Percentiles rank a stretch among this genome's conserved stretches.
Evolutionary conservation across 2,329 filamentous ascomycete genomes (phyloP).

Genomic region (Bipolaris gigantea): DNA sequence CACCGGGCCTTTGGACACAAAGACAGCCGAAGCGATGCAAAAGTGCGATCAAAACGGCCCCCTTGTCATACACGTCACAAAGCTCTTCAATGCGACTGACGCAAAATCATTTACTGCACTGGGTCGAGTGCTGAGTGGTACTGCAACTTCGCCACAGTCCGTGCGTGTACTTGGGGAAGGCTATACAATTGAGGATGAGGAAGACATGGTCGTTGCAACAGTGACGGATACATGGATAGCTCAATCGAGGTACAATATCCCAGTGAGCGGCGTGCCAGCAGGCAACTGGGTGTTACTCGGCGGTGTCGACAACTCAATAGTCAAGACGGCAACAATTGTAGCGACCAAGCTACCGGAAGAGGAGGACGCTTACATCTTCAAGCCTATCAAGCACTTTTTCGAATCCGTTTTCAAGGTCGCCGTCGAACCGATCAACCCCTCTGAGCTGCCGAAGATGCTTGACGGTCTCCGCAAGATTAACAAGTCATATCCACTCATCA

Average conservation of each 20-base stretch:
- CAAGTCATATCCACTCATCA: constrained; percentile 94
- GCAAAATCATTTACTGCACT: constrained; percentile 90
- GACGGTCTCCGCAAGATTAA: constrained; percentile 95
- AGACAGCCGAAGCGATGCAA: constrained; percentile 77
- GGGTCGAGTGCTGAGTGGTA: constrained; percentile 90
- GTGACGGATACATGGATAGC: constrained; percentile 87
- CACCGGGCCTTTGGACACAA: constrained; percentile 83
- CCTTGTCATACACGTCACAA: constrained; percentile 87
- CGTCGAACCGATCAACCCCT: constrained; percentile 97
- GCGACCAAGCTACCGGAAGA: constrained; percentile 77
- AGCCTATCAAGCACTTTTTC: constrained; percentile 89
- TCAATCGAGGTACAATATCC: constrained; percentile 90
- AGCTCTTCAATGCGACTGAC: constrained; percentile 86
- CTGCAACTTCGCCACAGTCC: constrained; percentile 75
- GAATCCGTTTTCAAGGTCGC: constrained; percentile 98
- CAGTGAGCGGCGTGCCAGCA: constrained; percentile 87
- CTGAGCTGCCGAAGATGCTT: constrained; percentile 97
- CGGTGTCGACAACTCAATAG: constrained; percentile 95
- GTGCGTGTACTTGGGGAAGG: constrained; percentile 93
- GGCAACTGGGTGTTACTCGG: constrained; percentile 91
- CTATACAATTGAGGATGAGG: constrained; percentile 95
- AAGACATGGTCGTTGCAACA: constrained; percentile 90
- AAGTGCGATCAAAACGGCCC: constrained; percentile 87
- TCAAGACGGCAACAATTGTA: constrained; percentile 93
- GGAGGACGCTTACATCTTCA: constrained; percentile 95